Percentiles rank a stretch among this genome's conserved stretches.
Conservation (phyloP, 202 grass and related monocot genomes). For the Saccharum hybrid region DNA sequence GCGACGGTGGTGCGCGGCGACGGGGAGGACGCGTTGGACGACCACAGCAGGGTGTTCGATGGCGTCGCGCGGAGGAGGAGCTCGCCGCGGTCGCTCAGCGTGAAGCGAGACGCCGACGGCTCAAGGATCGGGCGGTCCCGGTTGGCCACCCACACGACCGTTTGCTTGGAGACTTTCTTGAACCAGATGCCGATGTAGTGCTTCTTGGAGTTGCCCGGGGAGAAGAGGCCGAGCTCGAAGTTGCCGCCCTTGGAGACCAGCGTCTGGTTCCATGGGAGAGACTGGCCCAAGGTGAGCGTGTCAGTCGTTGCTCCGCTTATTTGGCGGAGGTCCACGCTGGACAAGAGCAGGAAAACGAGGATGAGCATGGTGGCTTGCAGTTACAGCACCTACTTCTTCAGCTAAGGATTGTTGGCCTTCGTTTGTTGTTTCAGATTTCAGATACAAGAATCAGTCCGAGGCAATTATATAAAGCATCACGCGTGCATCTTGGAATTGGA, state of each 20-base stretch:
- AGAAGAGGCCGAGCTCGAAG: slow-evolving; percentile 81
- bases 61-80: slow-evolving; percentile 42
- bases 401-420: not conserved
- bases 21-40: slow-evolving; percentile 43
- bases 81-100: slow-evolving; percentile 55
- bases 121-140: slow-evolving; percentile 52
- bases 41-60: slow-evolving; percentile 44
- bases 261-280: slow-evolving; percentile 67
- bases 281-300: slow-evolving; percentile 58
- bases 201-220: slow-evolving; percentile 50
- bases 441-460: not conserved
- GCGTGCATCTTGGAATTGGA: not conserved
- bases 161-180: slow-evolving; percentile 59
- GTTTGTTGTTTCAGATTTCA: not conserved
- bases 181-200: slow-evolving; percentile 81
- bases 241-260: slow-evolving; percentile 62
- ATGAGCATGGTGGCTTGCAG: slow-evolving; percentile 32
- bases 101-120: slow-evolving; percentile 47
- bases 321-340: slow-evolving; percentile 25
- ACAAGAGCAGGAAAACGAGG: slow-evolving; percentile 44
- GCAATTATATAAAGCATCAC: not conserved
- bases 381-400: not conserved
- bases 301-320: slow-evolving; percentile 37
- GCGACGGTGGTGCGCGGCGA: slow-evolving; percentile 47
- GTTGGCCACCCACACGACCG: slow-evolving; percentile 70